Evolutionary conservation across 2,329 filamentous ascomycete genomes (phyloP), one percentile per base, ranked within the genome.

Genomic region (Cordyceps sp.): DNA sequence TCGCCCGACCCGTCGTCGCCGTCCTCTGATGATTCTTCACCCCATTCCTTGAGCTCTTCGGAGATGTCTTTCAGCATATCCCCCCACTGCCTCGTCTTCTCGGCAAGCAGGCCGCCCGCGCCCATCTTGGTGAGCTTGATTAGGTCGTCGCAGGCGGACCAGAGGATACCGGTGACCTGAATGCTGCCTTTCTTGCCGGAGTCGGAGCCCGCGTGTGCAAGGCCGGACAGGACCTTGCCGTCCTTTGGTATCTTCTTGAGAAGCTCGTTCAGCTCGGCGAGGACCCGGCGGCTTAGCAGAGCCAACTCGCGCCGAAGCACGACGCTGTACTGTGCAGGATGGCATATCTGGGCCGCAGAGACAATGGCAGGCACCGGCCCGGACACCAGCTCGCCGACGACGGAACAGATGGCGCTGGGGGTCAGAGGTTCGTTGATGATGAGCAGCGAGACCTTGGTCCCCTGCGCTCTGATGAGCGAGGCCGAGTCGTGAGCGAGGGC

Each of bases 341-440:
- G 60, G 50, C 79, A 78, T 22, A 77, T 57, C 38, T 85, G 66
- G 2, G 75, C 70, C 1, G 78, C 76, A 1, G 77, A 75, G 29
- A 82, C 73, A 17, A 92, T 62, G 3, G 73, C 80, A 0, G 82
- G 79, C 0, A 93, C 62, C n/a, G 81, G 73, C 0, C 73, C 74
- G 10, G 70, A 64, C 16, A 76, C 66, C n/a, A 93, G 64, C 36
- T 85, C 74, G 22, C 70, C 65, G 5, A 94, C 58, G 12, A 92
- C 73, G 17, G 67, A 74, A 9, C 56, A 58, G 22, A 93, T 64
- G 5, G 83, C 86, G 1, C 76, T 74, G 0, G 82, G 75, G 0
- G 85, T 90, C 42, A 93, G 92, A 1, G 88, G 86, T 14, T 82
- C 69, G 46, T 82, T 93, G 46, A 92, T 79, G 2, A 90, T 70